Evolutionary conservation across 257 asterid genomes (phyloP), one percentile per base, ranked within the genome.

Genomic region (Hygrophila difformis): DNA sequence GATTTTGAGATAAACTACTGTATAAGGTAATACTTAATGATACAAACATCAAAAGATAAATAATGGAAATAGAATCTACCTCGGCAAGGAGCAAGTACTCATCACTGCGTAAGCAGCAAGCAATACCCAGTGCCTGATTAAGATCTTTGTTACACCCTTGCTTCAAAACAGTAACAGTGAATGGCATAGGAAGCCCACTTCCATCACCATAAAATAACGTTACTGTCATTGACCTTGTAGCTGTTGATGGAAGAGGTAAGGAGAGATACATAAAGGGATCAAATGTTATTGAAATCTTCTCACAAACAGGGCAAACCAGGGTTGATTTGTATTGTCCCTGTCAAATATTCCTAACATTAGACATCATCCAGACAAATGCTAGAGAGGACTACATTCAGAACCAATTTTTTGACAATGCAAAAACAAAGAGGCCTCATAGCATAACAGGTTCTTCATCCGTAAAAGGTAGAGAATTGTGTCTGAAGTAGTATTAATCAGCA

Each of bases 251-350:
- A 51, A 91, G 94, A 19, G 98, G 98, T 73, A 91, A 54, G 5
- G 98, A 79, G 64, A 91, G 68, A 67, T 85, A 86, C 98, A 91
- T 86, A 82, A 86, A 91, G 46, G 98, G 96, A 64, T 91, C 98
- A 61, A 85, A 91, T 22, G 96, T 82, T 46, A 91, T 86, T 1
- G 98, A 91, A 51, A 91, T 75, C 73, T 91, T 85, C 63, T 59
- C 52, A 69, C 96, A 91, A 47, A 19, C 67, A 12, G 98, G 96
- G 75, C 98, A 91, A 47, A 86, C 88, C 73, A 91, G 59, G 2
- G 96, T 91, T 12, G 96, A 91, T 74, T 80, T 91, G 72, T 85
- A 91, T 74, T 91, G 98, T 38, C 96, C 98, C 96, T 91, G 92
- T 15, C 41, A 68, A 60, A 60, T 18, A 33, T 22, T 23, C 36